Conservation (phyloP, 1,139 yeast genomes). For the Blastobotrys proliferans region DNA sequence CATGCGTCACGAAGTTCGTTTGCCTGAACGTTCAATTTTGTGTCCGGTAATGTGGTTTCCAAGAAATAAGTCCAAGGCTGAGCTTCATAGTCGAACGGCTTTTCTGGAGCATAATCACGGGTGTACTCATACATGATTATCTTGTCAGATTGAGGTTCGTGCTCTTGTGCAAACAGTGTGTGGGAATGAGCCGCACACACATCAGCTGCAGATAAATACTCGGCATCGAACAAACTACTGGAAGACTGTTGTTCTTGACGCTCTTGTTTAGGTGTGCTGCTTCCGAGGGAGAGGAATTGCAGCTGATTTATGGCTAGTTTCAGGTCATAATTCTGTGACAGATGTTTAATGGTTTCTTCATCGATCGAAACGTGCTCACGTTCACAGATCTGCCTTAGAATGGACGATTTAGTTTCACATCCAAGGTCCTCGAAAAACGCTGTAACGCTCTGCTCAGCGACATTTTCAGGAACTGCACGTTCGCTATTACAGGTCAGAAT, state of each 20-base stretch:
- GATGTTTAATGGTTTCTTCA: not conserved
- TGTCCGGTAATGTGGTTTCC: not conserved
- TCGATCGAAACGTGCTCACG: constrained; percentile 34
- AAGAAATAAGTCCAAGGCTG: constrained; percentile 12
- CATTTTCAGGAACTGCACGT: constrained; percentile 46
- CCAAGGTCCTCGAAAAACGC: constrained; percentile 31
- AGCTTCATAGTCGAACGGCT: constrained; percentile 21
- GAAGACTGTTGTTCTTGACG: not conserved
- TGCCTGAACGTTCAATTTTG: not conserved
- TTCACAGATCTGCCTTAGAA: constrained; percentile 37
- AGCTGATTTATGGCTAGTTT: constrained; percentile 51
- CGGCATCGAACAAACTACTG: constrained; percentile 4
- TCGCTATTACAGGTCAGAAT: constrained; percentile 67
- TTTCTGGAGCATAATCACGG: not conserved
- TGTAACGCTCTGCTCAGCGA: constrained; percentile 17
- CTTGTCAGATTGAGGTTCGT: constrained; percentile 14
- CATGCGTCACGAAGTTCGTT: constrained; percentile 21
- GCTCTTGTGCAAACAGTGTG: constrained; percentile 12
- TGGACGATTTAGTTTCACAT: constrained; percentile 24
- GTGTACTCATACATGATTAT: constrained; percentile 12
- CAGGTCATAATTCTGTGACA: constrained; percentile 43
- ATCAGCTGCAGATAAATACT: constrained; percentile 21
- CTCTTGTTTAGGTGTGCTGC: not conserved
- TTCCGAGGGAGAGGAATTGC: constrained; percentile 48
- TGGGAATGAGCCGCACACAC: constrained; percentile 15